Percentiles rank a stretch among this genome's conserved stretches.
These are phyloP conservation scores for Argentina anserina DNA, from an alignment of 306 rosid species.

Conservation along the genomic window DNA sequence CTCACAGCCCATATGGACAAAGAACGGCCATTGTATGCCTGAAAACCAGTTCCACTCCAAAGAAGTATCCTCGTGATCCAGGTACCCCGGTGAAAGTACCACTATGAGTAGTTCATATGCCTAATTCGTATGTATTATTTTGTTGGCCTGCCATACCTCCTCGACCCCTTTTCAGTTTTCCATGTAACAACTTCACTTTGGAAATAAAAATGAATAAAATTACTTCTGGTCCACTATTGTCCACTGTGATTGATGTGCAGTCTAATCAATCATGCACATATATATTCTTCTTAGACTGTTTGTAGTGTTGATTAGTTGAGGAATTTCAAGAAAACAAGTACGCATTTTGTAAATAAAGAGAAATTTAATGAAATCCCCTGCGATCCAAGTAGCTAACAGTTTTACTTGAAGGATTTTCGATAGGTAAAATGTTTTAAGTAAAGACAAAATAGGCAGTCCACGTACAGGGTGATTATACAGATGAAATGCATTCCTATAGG, in stretches of 20 bases:
- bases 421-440: background rate
- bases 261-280: background rate
- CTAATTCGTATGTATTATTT: slow-evolving; percentile 10
- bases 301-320: background rate
- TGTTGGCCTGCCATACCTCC: background rate
- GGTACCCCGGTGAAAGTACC: slow-evolving; percentile 83
- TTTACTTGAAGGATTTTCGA: background rate
- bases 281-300: background rate
- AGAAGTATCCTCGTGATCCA: slow-evolving; percentile 76
- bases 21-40: slow-evolving; percentile 70
- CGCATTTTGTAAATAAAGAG: background rate
- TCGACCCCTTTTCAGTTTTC: background rate
- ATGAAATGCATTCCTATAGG: background rate
- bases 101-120: slow-evolving; percentile 34
- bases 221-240: slow-evolving; percentile 14
- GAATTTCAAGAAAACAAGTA: background rate
- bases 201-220: slow-evolving; percentile 4
- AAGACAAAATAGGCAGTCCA: background rate
- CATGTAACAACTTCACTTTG: slow-evolving; percentile 8
- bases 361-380: background rate
- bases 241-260: background rate
- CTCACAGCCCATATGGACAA: slow-evolving; percentile 77
- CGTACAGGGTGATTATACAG: background rate
- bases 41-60: slow-evolving; percentile 61
- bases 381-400: background rate